Evolutionary conservation across 2,329 filamentous ascomycete genomes (phyloP), one percentile per base, ranked within the genome.

Genomic region (Colletotrichum orbiculare): DNA sequence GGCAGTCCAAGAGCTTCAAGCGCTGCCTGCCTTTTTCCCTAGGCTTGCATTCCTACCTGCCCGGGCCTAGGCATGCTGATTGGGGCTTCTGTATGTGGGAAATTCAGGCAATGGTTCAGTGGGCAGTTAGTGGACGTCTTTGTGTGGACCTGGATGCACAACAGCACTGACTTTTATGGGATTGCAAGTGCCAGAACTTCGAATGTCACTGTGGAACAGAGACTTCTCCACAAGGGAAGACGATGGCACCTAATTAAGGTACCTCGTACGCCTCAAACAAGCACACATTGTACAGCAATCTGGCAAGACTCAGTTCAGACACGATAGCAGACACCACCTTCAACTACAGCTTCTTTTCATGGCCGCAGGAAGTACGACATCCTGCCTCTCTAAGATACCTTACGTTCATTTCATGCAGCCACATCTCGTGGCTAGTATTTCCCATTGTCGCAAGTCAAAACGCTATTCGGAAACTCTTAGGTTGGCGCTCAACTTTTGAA

Each of bases 381-480:
- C 58, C 58, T 46, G 41, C 17, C 35, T 56, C 62, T 59, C 56
- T 62, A 63, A 54, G 54, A 25, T 25, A 25, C 25, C 25, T 25
- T 66, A 63, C 58, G 58, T 66, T 63, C 52, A 66, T 66, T 47
- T 66, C 58, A 66, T 66, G 63, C 41, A 57, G 58, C 58, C 58
- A 62, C 48, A 11, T 41, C 33, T 48, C 12, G 52, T 62, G 63
- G 63, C 62, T 35, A 49, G 46, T 41, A 50, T 54, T 54, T 64
- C 49, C 39, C 54, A 53, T 54, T 54, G 37, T 47, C 34, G 48
- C 55, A 64, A 64, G 63, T 57, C 52, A 63, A 53, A 39, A 52
- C 63, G 63, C 63, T 66, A 53, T 42, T 63, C 17, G 63, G 58
- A 66, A 66, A 64, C 60, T 64, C 64, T 49, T 54, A 33, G 54